Conservation (phyloP, 495 filamentous ascomycete genomes). For the Tuber melanosporum region DNA sequence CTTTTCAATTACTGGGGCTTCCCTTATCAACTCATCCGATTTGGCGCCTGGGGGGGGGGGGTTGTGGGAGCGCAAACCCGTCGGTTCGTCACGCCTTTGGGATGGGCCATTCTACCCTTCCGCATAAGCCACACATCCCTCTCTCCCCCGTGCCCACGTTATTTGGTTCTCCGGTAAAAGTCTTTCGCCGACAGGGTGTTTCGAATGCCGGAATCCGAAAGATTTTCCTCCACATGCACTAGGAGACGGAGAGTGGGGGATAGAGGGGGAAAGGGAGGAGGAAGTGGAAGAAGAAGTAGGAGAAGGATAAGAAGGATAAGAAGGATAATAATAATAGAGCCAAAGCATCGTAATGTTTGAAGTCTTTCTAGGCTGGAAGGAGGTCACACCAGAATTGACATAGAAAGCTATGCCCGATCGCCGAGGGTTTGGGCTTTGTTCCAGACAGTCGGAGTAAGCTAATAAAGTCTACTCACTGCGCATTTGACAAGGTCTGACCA, state of each 20-base stretch:
- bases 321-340: background rate
- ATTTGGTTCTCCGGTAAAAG: conserved; percentile 3
- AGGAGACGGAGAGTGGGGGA: background rate
- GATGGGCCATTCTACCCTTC: conserved; percentile 10
- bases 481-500: background rate
- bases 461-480: background rate
- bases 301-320: background rate
- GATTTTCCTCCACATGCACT: conserved; percentile 1
- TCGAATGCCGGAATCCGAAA: conserved; percentile 27
- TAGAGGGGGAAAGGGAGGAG: background rate
- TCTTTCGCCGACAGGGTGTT: conserved; percentile 12
- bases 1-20: conserved; percentile 4
- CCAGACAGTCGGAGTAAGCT: background rate
- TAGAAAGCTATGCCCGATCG: background rate
- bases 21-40: conserved; percentile 15
- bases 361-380: background rate
- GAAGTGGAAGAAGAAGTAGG: background rate
- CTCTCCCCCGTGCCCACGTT: background rate
- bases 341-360: background rate
- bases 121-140: background rate
- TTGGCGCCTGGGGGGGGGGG: conserved; percentile 7
- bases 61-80: conserved; percentile 23
- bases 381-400: background rate
- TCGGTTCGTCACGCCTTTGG: conserved; percentile 13
- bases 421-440: background rate